Evolutionary conservation across 148 eudicot species (phyloP), one percentile per base, ranked within the genome.

Genomic region (Persicaria maculosa): DNA sequence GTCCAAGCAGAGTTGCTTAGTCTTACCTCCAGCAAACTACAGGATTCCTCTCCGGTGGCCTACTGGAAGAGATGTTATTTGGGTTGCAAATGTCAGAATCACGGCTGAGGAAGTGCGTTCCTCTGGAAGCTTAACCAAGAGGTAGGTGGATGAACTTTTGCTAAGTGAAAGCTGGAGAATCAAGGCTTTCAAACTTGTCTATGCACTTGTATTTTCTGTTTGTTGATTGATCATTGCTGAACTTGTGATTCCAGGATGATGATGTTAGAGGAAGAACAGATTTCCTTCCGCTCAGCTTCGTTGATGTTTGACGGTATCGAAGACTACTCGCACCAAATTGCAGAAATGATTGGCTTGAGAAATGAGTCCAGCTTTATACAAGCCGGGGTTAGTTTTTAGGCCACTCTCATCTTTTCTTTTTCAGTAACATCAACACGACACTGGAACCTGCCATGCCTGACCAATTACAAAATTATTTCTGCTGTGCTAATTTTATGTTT

Each of bases 241-340:
- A 55, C 25, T 67, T 76, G 76, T 74, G 44, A 74, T 52, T 75
- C 48, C 86, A 96, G 99, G 88, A 90, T 96, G 99, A 96, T 96
- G 99, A 89, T 96, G 97, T 82, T 91, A 77, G 99, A 96, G 7
- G 97, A 92, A 52, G 97, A 92, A 22, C 99, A 96, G 81, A 90
- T 96, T 47, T 92, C 99, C 10, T 96, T 96, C 46, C 94, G 97
- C 53, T 90, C 97, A 46, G 92, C 83, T 50, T 88, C 94, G 31
- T 81, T 89, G 68, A 89, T 85, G 70, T 84, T 91, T 57, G 99
- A 96, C 84, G 91, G 89, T 72, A 84, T 96, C 19, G 99, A 96
- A 81, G 99, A 96, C 80, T 96, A 96, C 79, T 88, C 99, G 0
- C 97, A 92, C 87, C 99, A 96, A 87, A 89, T 96, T 84, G 97